A percentile compares a stretch with the other conserved stretches of the same genome.
These are phyloP conservation scores for Rhododendron vialii DNA, from an alignment of 148 eudicot species.

Conservation along the genomic window DNA sequence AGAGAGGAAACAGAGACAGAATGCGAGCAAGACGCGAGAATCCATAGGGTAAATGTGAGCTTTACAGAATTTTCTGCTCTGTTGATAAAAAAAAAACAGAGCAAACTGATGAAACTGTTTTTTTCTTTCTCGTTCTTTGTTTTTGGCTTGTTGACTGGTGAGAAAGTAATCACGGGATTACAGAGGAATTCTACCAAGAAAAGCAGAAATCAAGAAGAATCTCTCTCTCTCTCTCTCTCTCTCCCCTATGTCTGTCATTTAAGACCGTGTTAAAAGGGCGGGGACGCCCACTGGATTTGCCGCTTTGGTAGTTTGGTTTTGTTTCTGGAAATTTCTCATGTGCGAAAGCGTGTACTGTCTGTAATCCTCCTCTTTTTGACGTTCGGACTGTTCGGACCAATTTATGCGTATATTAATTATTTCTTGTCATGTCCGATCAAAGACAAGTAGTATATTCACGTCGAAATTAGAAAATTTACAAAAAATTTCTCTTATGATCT, in stretches of 20 bases:
- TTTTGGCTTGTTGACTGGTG: background rate
- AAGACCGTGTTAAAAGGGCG: background rate
- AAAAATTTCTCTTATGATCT: background rate
- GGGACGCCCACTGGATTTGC: conserved; percentile 5
- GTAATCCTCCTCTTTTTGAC: too few relatives aligned
- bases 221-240: too few relatives aligned
- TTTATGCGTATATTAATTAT: too few relatives aligned
- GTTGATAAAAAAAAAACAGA: background rate
- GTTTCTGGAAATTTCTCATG: background rate
- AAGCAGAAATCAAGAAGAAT: too few relatives aligned
- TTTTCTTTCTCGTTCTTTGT: background rate
- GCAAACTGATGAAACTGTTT: background rate
- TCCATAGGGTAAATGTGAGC: conserved; percentile 12
- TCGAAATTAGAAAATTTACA: too few relatives aligned
- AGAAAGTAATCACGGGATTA: conserved; percentile 1
- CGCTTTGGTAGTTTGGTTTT: background rate
- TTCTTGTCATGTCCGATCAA: too few relatives aligned
- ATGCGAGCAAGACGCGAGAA: background rate
- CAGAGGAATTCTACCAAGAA: background rate
- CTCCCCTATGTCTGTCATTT: background rate
- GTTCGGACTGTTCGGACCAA: too few relatives aligned
- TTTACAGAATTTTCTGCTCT: background rate
- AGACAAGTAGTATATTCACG: too few relatives aligned
- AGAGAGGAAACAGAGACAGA: conserved; percentile 14
- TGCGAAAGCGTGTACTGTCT: background rate